Evolutionary conservation across 2,329 filamentous ascomycete species (phyloP), one percentile per base, ranked within the genome.

Genomic region (Fonsecaea erecta): DNA sequence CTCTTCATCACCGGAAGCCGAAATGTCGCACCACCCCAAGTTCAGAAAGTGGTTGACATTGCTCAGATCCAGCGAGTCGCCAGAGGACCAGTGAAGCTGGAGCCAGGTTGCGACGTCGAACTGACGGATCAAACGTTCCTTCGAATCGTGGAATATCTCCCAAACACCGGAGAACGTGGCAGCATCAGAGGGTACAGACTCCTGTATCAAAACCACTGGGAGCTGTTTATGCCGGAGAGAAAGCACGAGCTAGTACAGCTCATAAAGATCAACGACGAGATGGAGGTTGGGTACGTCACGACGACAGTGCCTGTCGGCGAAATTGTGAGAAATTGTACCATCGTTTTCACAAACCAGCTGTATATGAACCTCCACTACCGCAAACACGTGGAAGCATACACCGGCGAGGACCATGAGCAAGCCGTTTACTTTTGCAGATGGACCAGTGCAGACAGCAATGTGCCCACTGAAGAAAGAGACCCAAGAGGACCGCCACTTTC

Each of bases 331-430:
- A 74, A 80, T 6, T 76, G 85, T 0, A 73, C 72, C 0, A 74
- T 90, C 0, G 72, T 80, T 0, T 75, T 83, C 1, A 91, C 88
- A 0, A 92, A 91, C 64, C 73, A 79, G 0, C 70, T 74, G 0
- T 86, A 81, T 51, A 83, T 83, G 0, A 62, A 62, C 1, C 55
- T 70, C 51, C 62, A 64, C 30, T 72, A 12, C 52, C 69, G 37
- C 18, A 56, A 73, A 0, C 76, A 78, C 54, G 72, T 75, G 0
- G 76, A 75, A 7, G 60, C 74, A 3, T 2, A 24, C 12, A 21
- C 14, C n/a, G n/a, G 16, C 18, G 28, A 24, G 0, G 24, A 53
- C 0, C 5, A 28, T 4, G 37, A 43, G 28, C n/a, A 34, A 21
- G 35, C 48, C n/a, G 18, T 60, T 2, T 67, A 60, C 52, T 67